Percentiles rank a stretch among this genome's conserved stretches.
These are phyloP conservation scores for Prinsepia uniflora DNA, from an alignment of 306 rosid species.

Conservation along the genomic window DNA sequence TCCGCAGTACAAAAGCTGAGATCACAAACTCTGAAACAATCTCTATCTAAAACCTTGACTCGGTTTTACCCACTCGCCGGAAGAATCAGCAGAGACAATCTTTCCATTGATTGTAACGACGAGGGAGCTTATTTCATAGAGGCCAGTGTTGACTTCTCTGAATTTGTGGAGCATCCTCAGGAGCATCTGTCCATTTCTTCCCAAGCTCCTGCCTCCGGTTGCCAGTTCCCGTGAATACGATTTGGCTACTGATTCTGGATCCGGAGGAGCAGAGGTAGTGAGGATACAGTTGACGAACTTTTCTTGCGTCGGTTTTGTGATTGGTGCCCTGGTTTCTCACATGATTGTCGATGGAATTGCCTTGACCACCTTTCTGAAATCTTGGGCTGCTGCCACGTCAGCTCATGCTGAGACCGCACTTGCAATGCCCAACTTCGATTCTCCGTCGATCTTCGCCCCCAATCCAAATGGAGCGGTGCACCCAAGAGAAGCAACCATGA, in stretches of 20 bases:
- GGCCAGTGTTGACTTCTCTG: not conserved
- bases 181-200: not conserved
- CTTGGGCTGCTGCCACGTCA: constrained; percentile 10
- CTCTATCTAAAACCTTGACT: constrained; percentile 28
- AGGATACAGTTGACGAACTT: constrained; percentile 8
- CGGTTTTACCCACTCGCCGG: constrained; percentile 34
- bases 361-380: constrained; percentile 1
- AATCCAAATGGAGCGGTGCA: no score
- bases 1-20: not conserved
- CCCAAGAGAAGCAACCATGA: no score
- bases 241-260: no score
- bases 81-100: constrained; percentile 14
- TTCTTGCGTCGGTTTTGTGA: constrained; percentile 19
- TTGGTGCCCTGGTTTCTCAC: constrained; percentile 3
- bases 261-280: not conserved
- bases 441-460: no score
- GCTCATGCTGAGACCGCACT: no score
- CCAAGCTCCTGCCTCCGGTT: no score
- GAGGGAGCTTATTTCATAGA: constrained; percentile 3
- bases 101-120: constrained; percentile 27
- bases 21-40: constrained; percentile 16
- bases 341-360: constrained; percentile 8
- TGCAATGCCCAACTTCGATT: no score
- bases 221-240: no score
- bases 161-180: not conserved